These are phyloP conservation scores for Clitocybe nebularis DNA, from an alignment of 1,284 basidiomycete species.

Conservation along the genomic window DNA sequence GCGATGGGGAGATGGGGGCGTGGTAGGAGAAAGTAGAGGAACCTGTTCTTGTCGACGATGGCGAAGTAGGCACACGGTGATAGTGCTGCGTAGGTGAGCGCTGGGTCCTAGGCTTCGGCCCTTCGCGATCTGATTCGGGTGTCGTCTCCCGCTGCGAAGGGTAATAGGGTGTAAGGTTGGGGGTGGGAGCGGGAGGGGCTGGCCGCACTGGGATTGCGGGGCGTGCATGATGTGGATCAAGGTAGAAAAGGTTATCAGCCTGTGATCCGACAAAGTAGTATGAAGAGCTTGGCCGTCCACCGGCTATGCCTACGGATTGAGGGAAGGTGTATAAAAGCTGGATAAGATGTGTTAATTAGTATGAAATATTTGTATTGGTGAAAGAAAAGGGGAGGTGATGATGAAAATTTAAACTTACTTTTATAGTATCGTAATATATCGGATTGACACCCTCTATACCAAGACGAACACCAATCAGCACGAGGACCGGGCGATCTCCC, in stretches of 20 bases:
- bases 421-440: slow-evolving; percentile 91
- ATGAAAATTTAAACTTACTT: slow-evolving; percentile 70
- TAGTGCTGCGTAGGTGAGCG: slow-evolving; percentile 19
- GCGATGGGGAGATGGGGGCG: slow-evolving; percentile 51
- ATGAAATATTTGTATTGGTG: background rate
- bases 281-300: slow-evolving; percentile 91
- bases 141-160: slow-evolving; percentile 15
- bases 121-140: slow-evolving; percentile 26
- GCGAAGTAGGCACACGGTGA: slow-evolving; percentile 44
- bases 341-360: background rate
- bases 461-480: slow-evolving; percentile 84
- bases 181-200: slow-evolving; percentile 37
- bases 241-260: slow-evolving; percentile 87
- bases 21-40: slow-evolving; percentile 59
- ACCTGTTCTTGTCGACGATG: slow-evolving; percentile 48
- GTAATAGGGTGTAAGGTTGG: background rate
- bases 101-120: slow-evolving; percentile 2
- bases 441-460: slow-evolving; percentile 94
- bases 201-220: slow-evolving; percentile 75
- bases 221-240: slow-evolving; percentile 92
- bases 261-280: slow-evolving; percentile 98
- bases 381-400: slow-evolving; percentile 1
- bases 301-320: slow-evolving; percentile 94
- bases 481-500: slow-evolving; percentile 83
- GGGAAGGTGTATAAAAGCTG: slow-evolving; percentile 89